Base-by-base conservation (phyloP, 257 asterid species). In the Solanum bulbocastanum region DNA sequence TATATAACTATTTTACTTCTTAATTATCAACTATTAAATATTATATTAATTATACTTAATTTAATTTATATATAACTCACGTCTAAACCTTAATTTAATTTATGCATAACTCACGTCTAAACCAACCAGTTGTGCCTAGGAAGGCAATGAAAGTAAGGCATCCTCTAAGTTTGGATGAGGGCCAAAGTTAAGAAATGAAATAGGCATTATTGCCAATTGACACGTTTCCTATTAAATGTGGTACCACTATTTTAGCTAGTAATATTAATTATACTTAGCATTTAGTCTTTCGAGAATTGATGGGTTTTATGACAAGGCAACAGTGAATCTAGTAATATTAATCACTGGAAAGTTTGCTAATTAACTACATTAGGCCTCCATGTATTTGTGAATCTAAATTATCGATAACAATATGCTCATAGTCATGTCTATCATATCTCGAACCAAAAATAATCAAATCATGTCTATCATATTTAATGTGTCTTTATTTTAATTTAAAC, bases 141-240 rank as follows among this genome's bases (percentile, higher is more conserved):
- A 32, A 2, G 3, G 3, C 33, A 32, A 36, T 36, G 39, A 40
- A 42, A 42, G 49, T 42, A 42, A 40, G 76, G 44, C n/a, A 72
- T n/a, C 79, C 10, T 73, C 49, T 12, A 22, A 23, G 5, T 75
- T 37, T 37, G 88, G 22, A 20, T 10, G 36, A 35, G 39, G 23
- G 23, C 23, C 15, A 49, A 66, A 39, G n/a, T 44, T 7, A 69
- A 22, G 12, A 46, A 42, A 5, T 35, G 6, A 22, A 74, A 83
- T 40, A 33, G 90, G 71, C 39, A 83, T 40, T 44, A 49, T 81
- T 72, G 78, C 74, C 88, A 75, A 81, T 82, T 86, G 92, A 87
- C 90, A 88, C 91, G 91, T 90, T 88, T 86, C 88, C 83, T 69
- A 87, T 87, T 88, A 76, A 81, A 56, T 69, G 35, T 56, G 37